A percentile compares a stretch with the other conserved stretches of the same genome.
Conservation (phyloP, 1,139 yeast species). For the Sugiyamaella novakii region DNA sequence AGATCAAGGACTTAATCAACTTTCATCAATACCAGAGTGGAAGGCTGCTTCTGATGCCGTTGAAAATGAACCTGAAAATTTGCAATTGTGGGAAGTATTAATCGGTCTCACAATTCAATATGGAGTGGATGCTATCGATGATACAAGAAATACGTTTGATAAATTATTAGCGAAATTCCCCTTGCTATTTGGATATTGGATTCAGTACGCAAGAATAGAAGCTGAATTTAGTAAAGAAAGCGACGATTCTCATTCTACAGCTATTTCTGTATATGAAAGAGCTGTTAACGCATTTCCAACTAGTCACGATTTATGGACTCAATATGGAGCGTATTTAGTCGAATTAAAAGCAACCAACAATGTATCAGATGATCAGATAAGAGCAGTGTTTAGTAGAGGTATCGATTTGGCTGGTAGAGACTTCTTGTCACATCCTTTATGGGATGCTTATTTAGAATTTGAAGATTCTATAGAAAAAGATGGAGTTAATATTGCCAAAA, state of each 20-base stretch:
- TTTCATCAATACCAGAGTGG: conserved; percentile 22
- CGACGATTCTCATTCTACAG: neutral
- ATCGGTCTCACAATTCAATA: conserved; percentile 40
- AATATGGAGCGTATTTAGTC: conserved; percentile 53
- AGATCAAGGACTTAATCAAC: too few species aligned
- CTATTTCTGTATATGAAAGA: conserved; percentile 49
- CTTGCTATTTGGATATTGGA: conserved; percentile 75
- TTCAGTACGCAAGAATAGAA: conserved; percentile 69
- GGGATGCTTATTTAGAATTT: conserved; percentile 71
- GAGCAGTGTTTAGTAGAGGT: conserved; percentile 58
- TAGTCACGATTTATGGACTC: conserved; percentile 76
- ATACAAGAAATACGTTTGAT: conserved; percentile 46
- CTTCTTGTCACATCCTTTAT: conserved; percentile 72
- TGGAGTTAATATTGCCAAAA: conserved; percentile 22
- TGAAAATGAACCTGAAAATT: conserved; percentile 43
- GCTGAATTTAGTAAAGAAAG: conserved; percentile 46
- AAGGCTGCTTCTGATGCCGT: conserved; percentile 29
- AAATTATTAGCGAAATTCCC: conserved; percentile 70
- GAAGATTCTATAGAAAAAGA: conserved; percentile 45
- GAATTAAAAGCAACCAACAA: neutral
- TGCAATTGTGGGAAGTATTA: conserved; percentile 53
- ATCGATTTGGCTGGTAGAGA: conserved; percentile 67
- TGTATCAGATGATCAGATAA: conserved; percentile 18
- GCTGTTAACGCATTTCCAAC: conserved; percentile 55
- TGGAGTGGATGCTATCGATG: conserved; percentile 3